Conservation (phyloP, 495 filamentous ascomycete genomes). For the Echria macrotheca region DNA sequence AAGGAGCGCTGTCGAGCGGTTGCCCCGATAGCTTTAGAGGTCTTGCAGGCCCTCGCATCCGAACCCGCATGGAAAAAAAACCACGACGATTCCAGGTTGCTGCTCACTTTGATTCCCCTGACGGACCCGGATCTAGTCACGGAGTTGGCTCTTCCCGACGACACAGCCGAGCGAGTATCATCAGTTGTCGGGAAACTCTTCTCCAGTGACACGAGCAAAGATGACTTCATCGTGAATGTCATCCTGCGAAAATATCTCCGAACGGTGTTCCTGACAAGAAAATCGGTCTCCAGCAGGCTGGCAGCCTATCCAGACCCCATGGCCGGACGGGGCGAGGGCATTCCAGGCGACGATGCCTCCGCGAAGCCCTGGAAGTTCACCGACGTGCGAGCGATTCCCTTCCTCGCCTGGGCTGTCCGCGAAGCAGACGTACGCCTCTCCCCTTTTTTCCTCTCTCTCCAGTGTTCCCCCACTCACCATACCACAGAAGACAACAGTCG, state of each 20-base stretch:
- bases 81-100: slow-evolving; percentile 8
- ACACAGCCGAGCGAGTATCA: slow-evolving; percentile 27
- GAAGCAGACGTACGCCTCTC: slow-evolving; percentile 39
- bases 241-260: slow-evolving; percentile 52
- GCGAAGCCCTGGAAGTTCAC: slow-evolving; percentile 72
- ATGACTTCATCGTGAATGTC: slow-evolving; percentile 46
- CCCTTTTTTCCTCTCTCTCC: not conserved
- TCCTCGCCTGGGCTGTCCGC: slow-evolving; percentile 61
- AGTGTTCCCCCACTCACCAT: not conserved
- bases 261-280: slow-evolving; percentile 66
- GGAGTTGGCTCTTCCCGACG: slow-evolving; percentile 15
- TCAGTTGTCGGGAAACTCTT: slow-evolving; percentile 39
- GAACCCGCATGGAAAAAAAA: not conserved
- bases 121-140: slow-evolving; percentile 47
- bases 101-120: slow-evolving; percentile 31
- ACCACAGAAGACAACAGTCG: slow-evolving; percentile 10
- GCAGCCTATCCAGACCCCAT: slow-evolving; percentile 42
- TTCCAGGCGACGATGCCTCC: slow-evolving; percentile 45
- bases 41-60: not conserved
- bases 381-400: slow-evolving; percentile 54
- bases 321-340: slow-evolving; percentile 26
- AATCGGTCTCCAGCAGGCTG: slow-evolving; percentile 55
- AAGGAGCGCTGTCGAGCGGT: slow-evolving; percentile 3
- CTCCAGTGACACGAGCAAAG: slow-evolving; percentile 9
- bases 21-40: not conserved